Evolutionary conservation across 2,329 filamentous ascomycete species (phyloP), one percentile per base, ranked within the genome.

Genomic region (Colletotrichum caudatum): DNA sequence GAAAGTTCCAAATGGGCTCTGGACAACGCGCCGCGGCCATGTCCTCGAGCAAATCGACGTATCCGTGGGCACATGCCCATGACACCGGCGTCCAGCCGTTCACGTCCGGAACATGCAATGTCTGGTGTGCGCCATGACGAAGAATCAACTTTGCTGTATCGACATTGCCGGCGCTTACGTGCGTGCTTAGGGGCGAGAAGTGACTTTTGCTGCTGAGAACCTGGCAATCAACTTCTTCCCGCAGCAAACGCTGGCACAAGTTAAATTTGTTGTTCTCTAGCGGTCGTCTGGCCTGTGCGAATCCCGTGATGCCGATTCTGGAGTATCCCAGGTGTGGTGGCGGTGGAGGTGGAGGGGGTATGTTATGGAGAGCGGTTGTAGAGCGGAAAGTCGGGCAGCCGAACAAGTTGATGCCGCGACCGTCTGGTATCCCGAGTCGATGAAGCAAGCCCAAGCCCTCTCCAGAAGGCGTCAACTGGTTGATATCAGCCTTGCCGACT

Each of bases 1-100:
- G 11, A 8, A 68, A 68, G 18, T 51, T 5, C 66, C 66, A 68
- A 5, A 58, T 39, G 12, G 59, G 33, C 33, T 68, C 20, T 3
- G 41, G 6, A 5, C 51, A 35, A 8, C n/a, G 6, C 2, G 26
- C 6, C 1, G 12, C 20, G 16, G 23, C 51, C 41, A 68, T 57
- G 8, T 68, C 41, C 7, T 51, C 26, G 8, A 68, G 35, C 1
- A 58, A 16, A 5, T 35, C 51, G 5, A 16, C 48, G 46, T 59
- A 68, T 3, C 66, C 60, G 26, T 68, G 54, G 16, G 39, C 39
- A 14, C 66, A 68, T 8, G 51, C 66, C 59, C 59, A 64, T 1
- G 59, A 18, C 20, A 51, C 60, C 2, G 66, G 39, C 23, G 66
- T 68, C 66, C 60, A 68, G 11, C 66, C 51, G n/a, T 35, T n/a